Conservation (phyloP, 805 yeast species). For the Candida nonsorbophila region DNA sequence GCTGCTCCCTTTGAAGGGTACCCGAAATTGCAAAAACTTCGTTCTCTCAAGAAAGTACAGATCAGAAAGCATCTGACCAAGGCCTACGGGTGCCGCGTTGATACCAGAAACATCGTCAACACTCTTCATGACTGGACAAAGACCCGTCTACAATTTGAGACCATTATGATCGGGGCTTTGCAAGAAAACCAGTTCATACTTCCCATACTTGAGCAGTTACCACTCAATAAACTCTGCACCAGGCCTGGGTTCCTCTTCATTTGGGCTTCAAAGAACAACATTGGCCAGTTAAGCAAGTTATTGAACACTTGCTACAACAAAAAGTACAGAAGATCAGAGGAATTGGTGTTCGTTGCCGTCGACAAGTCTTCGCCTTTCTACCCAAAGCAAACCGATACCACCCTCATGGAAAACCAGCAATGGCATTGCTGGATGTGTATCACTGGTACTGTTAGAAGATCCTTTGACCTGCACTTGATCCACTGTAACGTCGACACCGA, state of each 20-base stretch:
- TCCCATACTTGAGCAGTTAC: constrained; percentile 58
- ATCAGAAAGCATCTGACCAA: constrained; percentile 45
- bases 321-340: constrained; percentile 84
- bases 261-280: constrained; percentile 80
- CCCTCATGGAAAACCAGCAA: constrained; percentile 62
- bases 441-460: constrained; percentile 87
- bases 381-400: constrained; percentile 44
- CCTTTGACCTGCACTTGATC: constrained; percentile 76
- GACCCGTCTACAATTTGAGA: constrained; percentile 66
- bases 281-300: constrained; percentile 54
- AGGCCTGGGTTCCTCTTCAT: constrained; percentile 83
- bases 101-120: constrained; percentile 48
- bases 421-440: constrained; percentile 99
- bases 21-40: constrained; percentile 71
- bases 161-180: constrained; percentile 86
- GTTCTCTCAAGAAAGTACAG: constrained; percentile 60
- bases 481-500: constrained; percentile 94
- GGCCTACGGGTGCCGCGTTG: constrained; percentile 63
- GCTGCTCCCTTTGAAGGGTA: constrained; percentile 73
- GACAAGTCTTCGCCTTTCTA: constrained; percentile 59
- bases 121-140: constrained; percentile 59
- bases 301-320: constrained; percentile 48
- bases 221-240: constrained; percentile 67
- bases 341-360: constrained; percentile 75
- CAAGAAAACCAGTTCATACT: constrained; percentile 66